Conservation (phyloP, 768 basidiomycete genomes). For the Cyathus striatus region DNA sequence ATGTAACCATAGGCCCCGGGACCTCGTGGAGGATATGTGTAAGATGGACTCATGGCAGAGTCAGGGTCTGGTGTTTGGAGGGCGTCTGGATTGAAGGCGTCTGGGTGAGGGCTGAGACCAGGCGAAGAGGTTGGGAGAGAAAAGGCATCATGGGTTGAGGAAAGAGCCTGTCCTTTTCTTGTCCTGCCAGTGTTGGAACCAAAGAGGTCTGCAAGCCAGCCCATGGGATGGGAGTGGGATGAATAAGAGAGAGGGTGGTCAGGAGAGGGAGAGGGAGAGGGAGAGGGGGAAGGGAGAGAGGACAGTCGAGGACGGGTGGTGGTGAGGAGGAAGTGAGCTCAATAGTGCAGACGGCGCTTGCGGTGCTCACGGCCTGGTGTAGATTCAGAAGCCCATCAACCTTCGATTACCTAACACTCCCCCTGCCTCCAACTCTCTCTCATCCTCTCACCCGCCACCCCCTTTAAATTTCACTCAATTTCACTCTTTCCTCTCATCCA, state of each 20-base stretch:
- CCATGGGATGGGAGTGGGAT: constrained; percentile 35
- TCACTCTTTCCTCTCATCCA: not conserved
- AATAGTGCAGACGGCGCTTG: not conserved
- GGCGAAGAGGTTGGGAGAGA: constrained; percentile 77
- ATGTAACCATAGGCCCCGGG: constrained; percentile 54
- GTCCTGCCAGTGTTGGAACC: constrained; percentile 42
- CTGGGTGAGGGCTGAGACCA: constrained; percentile 43
- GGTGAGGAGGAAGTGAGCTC: not conserved
- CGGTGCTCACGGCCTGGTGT: not conserved
- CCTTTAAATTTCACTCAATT: not conserved
- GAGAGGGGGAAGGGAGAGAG: not conserved
- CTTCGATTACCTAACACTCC: not conserved
- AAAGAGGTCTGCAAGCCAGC: constrained; percentile 71
- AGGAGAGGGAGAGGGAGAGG: not conserved
- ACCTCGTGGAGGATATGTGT: constrained; percentile 77
- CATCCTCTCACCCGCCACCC: not conserved
- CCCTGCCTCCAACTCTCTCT: not conserved
- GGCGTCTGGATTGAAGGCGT: constrained; percentile 54
- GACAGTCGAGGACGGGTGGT: not conserved
- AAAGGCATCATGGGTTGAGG: constrained; percentile 84
- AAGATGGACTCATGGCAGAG: constrained; percentile 41
- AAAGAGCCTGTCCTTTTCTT: constrained; percentile 62
- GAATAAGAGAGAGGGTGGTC: not conserved
- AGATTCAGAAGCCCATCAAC: no score
- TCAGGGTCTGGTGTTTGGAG: constrained; percentile 45